Percentiles rank a stretch among this genome's conserved stretches.
phyloP scores from a whole-genome alignment of 257 asterid genomes.

The Ehretia macrophylla region DNA sequence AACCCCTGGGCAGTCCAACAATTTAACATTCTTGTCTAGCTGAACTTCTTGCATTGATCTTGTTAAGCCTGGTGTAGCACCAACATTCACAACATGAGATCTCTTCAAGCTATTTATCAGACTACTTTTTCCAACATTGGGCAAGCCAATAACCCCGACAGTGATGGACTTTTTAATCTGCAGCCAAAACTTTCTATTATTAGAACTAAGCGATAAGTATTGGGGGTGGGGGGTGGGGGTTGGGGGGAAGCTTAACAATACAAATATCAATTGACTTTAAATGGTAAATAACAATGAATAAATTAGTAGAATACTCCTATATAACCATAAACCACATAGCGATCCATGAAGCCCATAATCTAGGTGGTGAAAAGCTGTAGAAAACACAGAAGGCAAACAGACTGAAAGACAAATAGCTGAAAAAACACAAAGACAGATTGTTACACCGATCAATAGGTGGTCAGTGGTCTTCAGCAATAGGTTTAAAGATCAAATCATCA shows the following conservation, averaged over 20 bases:
- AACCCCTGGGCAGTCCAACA: constrained; percentile 94
- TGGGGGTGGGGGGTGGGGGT: too few relatives aligned
- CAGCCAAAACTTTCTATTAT: constrained; percentile 21
- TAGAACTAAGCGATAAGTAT: not conserved
- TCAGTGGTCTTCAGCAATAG: too few relatives aligned
- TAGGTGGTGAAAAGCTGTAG: too few relatives aligned
- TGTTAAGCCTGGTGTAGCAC: constrained; percentile 93
- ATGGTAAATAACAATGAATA: too few relatives aligned
- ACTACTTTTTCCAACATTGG: constrained; percentile 99
- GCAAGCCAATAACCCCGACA: constrained; percentile 89
- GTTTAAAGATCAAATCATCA: too few relatives aligned
- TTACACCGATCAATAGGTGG: too few relatives aligned
- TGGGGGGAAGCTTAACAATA: too few relatives aligned
- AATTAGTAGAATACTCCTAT: too few relatives aligned
- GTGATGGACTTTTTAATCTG: constrained; percentile 92
- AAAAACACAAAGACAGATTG: too few relatives aligned
- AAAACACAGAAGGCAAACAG: not conserved
- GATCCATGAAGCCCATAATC: too few relatives aligned
- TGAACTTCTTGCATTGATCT: constrained; percentile 94
- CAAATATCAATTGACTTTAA: too few relatives aligned
- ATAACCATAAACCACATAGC: too few relatives aligned
- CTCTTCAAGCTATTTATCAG: constrained; percentile 86
- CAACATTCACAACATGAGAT: constrained; percentile 86
- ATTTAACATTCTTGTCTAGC: constrained; percentile 74
- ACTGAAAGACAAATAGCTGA: not conserved